Base-by-base conservation (phyloP, 345 rosid species). In the Orychophragmus violaceus region DNA sequence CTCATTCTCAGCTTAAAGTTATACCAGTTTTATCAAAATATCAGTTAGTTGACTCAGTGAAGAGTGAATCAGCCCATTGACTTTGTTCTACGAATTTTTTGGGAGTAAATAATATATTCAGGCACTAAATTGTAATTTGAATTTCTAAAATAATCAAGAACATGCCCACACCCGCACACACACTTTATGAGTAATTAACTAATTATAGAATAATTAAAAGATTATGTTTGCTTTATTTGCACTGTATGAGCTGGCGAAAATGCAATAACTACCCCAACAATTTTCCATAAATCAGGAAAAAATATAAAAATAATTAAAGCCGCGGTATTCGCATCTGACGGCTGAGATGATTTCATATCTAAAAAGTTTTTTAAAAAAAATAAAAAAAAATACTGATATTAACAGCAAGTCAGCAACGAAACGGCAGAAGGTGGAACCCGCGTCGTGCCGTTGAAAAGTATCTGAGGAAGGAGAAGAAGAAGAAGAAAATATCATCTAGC, bases 371-470 rank as follows among this genome's bases (percentile, higher is more conserved):
- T n/a, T n/a, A n/a, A n/a, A n/a, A n/a, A n/a, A 49, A 27, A 14
- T 27, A 0, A 52, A 52, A 49, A 12, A 11, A 27, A 37, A 1
- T 5, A 14, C 22, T 0, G n/a, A 41, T 7, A 29, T 10, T 24
- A 53, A 58, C 27, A n/a, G n/a, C n/a, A n/a, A n/a, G n/a, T n/a
- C n/a, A 51, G 30, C 3, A 66, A 68, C 64, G 74, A 74, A 74
- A 68, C 77, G 64, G 74, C 63, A 62, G 22, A 62, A 68, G 25
- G 77, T 74, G 72, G 77, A 67, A 68, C 78, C 74, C 78, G 77
- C 77, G 73, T 74, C 59, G 69, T 71, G 64, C 57, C 77, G 72
- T 73, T 73, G 72, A 73, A 67, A 50, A 54, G 64, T 72, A 37
- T 72, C 44, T 37, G 48, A 65, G 23, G 44, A 29, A 55, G 42